Evolutionary conservation across 768 basidiomycete genomes (phyloP).

Genomic region (Fibroporia radiculosa): DNA sequence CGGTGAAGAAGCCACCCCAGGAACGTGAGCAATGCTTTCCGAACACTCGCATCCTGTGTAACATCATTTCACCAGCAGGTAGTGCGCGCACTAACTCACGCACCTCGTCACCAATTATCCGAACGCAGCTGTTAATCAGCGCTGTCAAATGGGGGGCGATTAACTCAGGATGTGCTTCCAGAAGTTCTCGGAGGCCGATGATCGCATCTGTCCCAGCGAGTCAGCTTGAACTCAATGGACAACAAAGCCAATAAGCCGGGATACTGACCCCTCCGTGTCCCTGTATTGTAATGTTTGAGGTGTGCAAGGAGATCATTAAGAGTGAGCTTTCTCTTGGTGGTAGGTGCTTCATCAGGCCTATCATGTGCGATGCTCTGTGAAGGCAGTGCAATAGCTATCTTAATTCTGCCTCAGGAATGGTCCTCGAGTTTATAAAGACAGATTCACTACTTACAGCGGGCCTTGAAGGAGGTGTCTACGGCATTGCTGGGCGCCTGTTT

Average conservation of each 20-base stretch:
- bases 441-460: conserved; percentile 63
- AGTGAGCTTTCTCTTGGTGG: conserved; percentile 68
- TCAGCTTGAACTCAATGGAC: no score
- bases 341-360: conserved; percentile 50
- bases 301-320: conserved; percentile 72
- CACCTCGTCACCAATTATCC: conserved; percentile 80
- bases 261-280: conserved; percentile 62
- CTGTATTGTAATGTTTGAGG: conserved; percentile 76
- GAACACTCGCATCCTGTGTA: conserved; percentile 67
- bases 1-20: conserved; percentile 66
- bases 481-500: conserved; percentile 78
- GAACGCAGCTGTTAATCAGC: conserved; percentile 54
- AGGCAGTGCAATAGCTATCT: conserved; percentile 80
- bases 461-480: conserved; percentile 94
- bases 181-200: conserved; percentile 61
- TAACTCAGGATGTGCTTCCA: conserved; percentile 53
- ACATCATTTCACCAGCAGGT: background rate
- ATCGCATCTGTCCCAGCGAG: conserved; percentile 50
- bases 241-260: background rate
- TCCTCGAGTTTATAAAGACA: background rate
- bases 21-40: conserved; percentile 64
- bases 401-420: background rate
- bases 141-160: conserved; percentile 43
- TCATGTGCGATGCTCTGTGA: conserved; percentile 66
- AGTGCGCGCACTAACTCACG: no score